Percentiles rank a stretch among this genome's conserved stretches.
Conservation (phyloP, 2,329 filamentous ascomycete genomes). For the Aspergillus floridensis region DNA sequence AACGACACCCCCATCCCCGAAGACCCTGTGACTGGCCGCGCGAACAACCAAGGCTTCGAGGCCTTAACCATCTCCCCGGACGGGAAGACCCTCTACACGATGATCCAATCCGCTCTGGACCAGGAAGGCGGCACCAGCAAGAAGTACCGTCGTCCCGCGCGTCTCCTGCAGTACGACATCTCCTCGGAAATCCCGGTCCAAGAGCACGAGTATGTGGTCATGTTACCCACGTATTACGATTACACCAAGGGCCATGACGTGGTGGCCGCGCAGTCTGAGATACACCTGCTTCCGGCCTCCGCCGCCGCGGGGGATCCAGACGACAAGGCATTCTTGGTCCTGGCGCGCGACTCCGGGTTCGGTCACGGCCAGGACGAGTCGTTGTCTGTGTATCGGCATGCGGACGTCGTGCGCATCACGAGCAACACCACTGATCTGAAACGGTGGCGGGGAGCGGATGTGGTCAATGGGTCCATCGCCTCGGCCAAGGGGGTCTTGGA, state of each 20-base stretch:
- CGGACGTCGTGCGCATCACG: constrained; percentile 66
- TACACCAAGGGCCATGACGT: constrained; percentile 50
- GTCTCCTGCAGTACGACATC: constrained; percentile 65
- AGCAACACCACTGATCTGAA: constrained; percentile 59
- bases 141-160: constrained; percentile 55
- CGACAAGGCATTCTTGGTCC: constrained; percentile 63
- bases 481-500: constrained; percentile 54
- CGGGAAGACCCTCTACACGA: constrained; percentile 61
- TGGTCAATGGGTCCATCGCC: constrained; percentile 45
- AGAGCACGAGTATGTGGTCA: constrained; percentile 63
- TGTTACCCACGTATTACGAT: constrained; percentile 59
- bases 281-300: constrained; percentile 56
- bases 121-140: constrained; percentile 61
- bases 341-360: constrained; percentile 61
- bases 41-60: constrained; percentile 75
- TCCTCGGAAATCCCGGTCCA: constrained; percentile 45
- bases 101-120: constrained; percentile 64
- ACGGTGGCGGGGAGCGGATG: constrained; percentile 37
- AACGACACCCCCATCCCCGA: constrained; percentile 51
- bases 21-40: constrained; percentile 60
- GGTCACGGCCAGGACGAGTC: constrained; percentile 57
- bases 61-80: constrained; percentile 63
- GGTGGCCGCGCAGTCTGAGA: constrained; percentile 66
- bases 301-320: constrained; percentile 25
- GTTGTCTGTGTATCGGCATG: constrained; percentile 62